A percentile compares a stretch with the other conserved stretches of the same genome.
Conservation (phyloP, 164 flowering plant genomes). For the Annona squamosa region DNA sequence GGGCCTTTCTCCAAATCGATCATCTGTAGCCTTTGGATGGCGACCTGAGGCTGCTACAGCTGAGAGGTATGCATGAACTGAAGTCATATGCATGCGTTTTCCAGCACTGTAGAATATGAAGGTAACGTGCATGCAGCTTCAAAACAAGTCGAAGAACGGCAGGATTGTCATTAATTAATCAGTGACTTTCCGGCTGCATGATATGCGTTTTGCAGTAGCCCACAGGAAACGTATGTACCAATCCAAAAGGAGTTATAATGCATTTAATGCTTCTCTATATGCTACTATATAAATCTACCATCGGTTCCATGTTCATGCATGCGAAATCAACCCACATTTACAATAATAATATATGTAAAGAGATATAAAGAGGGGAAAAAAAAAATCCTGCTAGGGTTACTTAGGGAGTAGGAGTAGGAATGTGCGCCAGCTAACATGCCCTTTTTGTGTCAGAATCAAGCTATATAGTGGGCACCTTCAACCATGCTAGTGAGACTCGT, state of each 20-base stretch:
- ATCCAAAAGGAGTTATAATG: slow-evolving; percentile 6
- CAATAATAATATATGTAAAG: not conserved
- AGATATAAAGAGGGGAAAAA: not conserved
- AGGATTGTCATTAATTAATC: not conserved
- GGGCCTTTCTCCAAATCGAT: no score
- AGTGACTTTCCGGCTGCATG: not conserved
- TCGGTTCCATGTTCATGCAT: slow-evolving; percentile 5
- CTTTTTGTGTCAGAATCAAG: not conserved
- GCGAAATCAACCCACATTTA: slow-evolving; percentile 6
- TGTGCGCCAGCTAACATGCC: not conserved
- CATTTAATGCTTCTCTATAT: slow-evolving; percentile 1
- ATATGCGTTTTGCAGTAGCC: slow-evolving; percentile 8
- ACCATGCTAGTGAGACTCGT: not conserved
- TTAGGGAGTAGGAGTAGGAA: not conserved
- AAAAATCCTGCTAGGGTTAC: not conserved
- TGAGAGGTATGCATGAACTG: no score
- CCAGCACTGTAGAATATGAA: no score
- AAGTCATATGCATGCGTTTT: no score
- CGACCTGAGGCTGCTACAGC: no score
- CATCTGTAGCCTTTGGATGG: no score
- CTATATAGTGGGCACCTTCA: not conserved
- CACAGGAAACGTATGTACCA: slow-evolving; percentile 1
- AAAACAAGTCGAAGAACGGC: not conserved
- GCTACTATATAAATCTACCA: slow-evolving; percentile 1
- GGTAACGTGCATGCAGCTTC: no score